These are phyloP conservation scores for Phytophthora lateralis DNA, from an alignment of 352 stramenopile genomes.

Conservation along the genomic window DNA sequence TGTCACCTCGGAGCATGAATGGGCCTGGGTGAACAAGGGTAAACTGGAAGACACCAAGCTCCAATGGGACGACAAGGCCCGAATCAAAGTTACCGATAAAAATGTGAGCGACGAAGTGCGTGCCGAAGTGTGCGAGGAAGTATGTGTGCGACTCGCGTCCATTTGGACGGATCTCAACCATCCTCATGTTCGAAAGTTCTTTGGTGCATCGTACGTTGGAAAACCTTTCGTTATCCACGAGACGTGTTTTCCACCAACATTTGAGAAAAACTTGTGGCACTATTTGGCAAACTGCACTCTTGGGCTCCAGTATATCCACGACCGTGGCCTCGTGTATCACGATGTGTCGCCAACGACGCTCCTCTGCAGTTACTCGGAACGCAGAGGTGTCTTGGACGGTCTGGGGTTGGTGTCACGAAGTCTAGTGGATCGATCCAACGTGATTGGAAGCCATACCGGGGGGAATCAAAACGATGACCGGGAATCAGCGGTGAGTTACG, in stretches of 20 bases:
- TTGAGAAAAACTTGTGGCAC: slow-evolving; percentile 33
- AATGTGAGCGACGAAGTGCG: slow-evolving; percentile 18
- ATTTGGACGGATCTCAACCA: slow-evolving; percentile 41
- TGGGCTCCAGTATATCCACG: slow-evolving; percentile 42
- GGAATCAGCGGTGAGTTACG: slow-evolving; percentile 16
- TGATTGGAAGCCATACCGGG: slow-evolving; percentile 6
- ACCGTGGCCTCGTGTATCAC: slow-evolving; percentile 36
- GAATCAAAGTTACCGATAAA: slow-evolving; percentile 16
- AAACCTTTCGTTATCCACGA: slow-evolving; percentile 43
- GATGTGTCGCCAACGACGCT: slow-evolving; percentile 23
- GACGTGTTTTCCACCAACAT: slow-evolving; percentile 29
- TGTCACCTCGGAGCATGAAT: slow-evolving; percentile 34
- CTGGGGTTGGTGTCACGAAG: slow-evolving; percentile 25
- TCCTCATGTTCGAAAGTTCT: slow-evolving; percentile 40
- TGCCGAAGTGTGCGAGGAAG: slow-evolving; percentile 29
- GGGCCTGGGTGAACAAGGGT: slow-evolving; percentile 34
- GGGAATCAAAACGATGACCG: slow-evolving; percentile 9
- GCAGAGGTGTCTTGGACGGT: slow-evolving; percentile 29
- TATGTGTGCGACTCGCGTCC: slow-evolving; percentile 23
- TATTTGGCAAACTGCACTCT: slow-evolving; percentile 34
- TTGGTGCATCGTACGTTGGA: slow-evolving; percentile 36
- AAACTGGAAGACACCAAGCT: slow-evolving; percentile 30
- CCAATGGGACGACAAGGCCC: slow-evolving; percentile 19
- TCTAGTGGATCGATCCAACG: slow-evolving; percentile 20
- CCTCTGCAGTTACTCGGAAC: slow-evolving; percentile 29